Conservation (phyloP, 1,284 basidiomycete genomes). For the Cryptococcus wingfieldii region DNA sequence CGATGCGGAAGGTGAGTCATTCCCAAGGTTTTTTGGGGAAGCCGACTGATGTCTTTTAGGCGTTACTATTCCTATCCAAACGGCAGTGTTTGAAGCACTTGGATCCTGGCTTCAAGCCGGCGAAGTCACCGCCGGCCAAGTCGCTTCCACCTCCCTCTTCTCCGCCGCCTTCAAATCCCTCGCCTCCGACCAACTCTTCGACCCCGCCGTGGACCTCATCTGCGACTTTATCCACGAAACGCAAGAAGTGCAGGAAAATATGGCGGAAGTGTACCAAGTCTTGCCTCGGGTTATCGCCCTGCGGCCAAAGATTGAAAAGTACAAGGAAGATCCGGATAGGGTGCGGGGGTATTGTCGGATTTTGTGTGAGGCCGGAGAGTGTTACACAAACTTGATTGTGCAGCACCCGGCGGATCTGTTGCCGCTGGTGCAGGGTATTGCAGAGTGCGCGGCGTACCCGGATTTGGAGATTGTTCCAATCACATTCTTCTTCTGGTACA, state of each 20-base stretch:
- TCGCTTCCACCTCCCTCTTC: constrained; percentile 80
- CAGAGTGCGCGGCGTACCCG: constrained; percentile 85
- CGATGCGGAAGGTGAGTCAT: constrained; percentile 71
- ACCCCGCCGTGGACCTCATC: constrained; percentile 83
- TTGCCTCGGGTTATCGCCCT: constrained; percentile 76
- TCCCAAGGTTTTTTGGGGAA: neutral
- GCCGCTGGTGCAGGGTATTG: constrained; percentile 90
- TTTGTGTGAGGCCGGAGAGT: constrained; percentile 93
- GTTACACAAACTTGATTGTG: constrained; percentile 83
- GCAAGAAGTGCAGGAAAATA: constrained; percentile 93
- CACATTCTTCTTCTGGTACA: constrained; percentile 98
- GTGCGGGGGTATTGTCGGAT: constrained; percentile 87
- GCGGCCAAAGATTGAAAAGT: constrained; percentile 57
- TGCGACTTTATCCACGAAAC: constrained; percentile 98
- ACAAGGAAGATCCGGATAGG: constrained; percentile 74
- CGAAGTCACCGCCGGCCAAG: constrained; percentile 64
- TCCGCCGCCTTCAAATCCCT: constrained; percentile 78
- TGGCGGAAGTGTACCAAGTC: constrained; percentile 79
- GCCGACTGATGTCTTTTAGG: constrained; percentile 53
- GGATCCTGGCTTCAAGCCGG: constrained; percentile 85
- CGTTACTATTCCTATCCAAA: constrained; percentile 75
- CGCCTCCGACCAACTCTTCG: constrained; percentile 79
- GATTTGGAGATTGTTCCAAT: constrained; percentile 97
- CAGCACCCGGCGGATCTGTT: constrained; percentile 86
- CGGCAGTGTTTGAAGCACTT: constrained; percentile 79